Conservation (phyloP, 768 basidiomycete species). For the Gloeopeniophorella convolvens region DNA sequence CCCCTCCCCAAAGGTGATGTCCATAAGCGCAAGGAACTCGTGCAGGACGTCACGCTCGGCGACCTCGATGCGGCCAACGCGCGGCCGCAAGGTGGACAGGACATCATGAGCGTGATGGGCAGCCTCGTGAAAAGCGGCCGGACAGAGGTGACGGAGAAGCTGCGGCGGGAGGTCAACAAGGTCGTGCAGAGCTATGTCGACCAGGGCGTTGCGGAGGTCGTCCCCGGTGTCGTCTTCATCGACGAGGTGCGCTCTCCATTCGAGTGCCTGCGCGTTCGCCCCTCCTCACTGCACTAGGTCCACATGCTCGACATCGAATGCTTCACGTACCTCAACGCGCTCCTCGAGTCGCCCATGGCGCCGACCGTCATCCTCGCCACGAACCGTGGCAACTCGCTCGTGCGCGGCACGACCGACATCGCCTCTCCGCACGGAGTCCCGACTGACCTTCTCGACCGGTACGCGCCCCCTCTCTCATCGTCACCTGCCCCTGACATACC, state of each 20-base stretch:
- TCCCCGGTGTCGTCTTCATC: slow-evolving; percentile 97
- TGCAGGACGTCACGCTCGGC: slow-evolving; percentile 91
- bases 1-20: slow-evolving; percentile 96
- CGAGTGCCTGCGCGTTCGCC: neutral
- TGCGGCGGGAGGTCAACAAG: slow-evolving; percentile 93
- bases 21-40: slow-evolving; percentile 91
- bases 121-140: slow-evolving; percentile 85
- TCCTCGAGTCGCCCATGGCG: slow-evolving; percentile 94
- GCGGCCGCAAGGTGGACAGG: slow-evolving; percentile 91
- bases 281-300: slow-evolving; percentile 46
- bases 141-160: slow-evolving; percentile 96
- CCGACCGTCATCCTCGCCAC: slow-evolving; percentile 97
- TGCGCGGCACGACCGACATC: slow-evolving; percentile 90
- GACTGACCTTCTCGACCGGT: slow-evolving; percentile 90
- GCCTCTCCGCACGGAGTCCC: slow-evolving; percentile 91
- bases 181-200: slow-evolving; percentile 97
- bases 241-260: slow-evolving; percentile 68
- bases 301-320: slow-evolving; percentile 99
- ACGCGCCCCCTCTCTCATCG: slow-evolving; percentile 22
- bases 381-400: slow-evolving; percentile 87
- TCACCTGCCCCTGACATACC: neutral
- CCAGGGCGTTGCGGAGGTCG: slow-evolving; percentile 95
- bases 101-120: slow-evolving; percentile 98
- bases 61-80: slow-evolving; percentile 97
- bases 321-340: slow-evolving; percentile 95